Conservation (phyloP, 805 yeast species). For the Brettanomyces naardenensis region DNA sequence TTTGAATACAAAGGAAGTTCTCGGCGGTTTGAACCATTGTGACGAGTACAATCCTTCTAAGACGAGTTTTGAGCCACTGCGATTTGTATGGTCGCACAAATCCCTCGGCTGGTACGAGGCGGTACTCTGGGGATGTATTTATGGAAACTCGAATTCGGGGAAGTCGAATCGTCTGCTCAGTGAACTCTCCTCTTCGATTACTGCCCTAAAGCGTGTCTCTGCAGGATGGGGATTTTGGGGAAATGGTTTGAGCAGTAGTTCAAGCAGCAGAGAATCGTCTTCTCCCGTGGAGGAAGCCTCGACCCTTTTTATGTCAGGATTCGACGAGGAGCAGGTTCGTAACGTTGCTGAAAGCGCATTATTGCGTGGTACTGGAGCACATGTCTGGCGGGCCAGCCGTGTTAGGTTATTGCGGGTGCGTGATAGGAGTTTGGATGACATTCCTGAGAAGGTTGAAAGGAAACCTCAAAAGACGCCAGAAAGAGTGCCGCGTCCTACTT, state of each 20-base stretch:
- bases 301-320: not conserved
- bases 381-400: no score
- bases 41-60: slow-evolving; percentile 34
- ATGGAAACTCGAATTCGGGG: slow-evolving; percentile 30
- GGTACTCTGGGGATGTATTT: slow-evolving; percentile 54
- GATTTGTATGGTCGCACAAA: slow-evolving; percentile 52
- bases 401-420: not conserved
- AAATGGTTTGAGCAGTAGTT: not conserved
- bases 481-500: no score
- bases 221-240: slow-evolving; percentile 28
- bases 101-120: slow-evolving; percentile 75
- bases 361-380: no score
- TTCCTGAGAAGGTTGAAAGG: no score
- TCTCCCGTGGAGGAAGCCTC: not conserved
- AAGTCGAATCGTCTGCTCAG: slow-evolving; percentile 21
- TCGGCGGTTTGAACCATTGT: slow-evolving; percentile 10
- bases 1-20: slow-evolving; percentile 20
- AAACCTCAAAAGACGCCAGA: no score
- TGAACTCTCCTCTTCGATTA: slow-evolving; percentile 26
- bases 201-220: slow-evolving; percentile 26
- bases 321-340: not conserved
- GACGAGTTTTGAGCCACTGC: slow-evolving; percentile 37
- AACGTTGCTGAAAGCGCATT: no score
- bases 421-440: no score
- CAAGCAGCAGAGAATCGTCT: not conserved